Base-by-base conservation (phyloP, 495 filamentous ascomycete genomes). In the Penicillium steckii region DNA sequence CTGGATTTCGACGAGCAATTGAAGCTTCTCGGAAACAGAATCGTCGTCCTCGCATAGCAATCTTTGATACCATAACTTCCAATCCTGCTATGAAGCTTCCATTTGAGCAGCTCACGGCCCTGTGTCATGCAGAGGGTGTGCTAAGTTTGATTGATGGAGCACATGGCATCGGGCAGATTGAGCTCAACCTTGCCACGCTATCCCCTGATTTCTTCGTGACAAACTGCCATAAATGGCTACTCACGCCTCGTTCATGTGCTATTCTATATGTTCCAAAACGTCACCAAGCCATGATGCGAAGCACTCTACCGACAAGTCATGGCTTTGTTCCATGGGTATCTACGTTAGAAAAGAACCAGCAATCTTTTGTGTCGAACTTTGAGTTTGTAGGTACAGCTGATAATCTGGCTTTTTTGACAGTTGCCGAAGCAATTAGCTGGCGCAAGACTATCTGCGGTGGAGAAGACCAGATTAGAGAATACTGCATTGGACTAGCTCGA, bases 151-250 rank as follows among this genome's bases (percentile, higher is more conserved):
- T 93, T 17, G 89, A 93, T 54, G 89, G 73, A 9, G 89, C 88
- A 3, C 89, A 93, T 65, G 85, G 86, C 8, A 70, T 92, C 40
- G 90, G 90, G 1, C 85, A 90, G 49, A 76, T 93, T 19, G 71
- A 73, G 0, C 67, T 95, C 7, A 72, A 87, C 42, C 67, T 95
- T 1, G 51, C 53, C 0, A 62, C 57, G 7, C 65, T 88, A 2
- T 75, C 85, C 33, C 81, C 88, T 0, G 90, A 95, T 52, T 95
- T 95, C 67, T 82, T 94, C 53, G 77, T 90, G 4, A 80, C 70
- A 25, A 94, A 92, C 56, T 79, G 80, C 46, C 88, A 95, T 66
- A 96, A 95, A 71, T 96, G 91, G 90, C 75, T 94, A 9, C 85
- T 81, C 53, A 80, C 81, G 2, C 89, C 90, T 19, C 79, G 90